phyloP scores from a whole-genome alignment of 2,329 filamentous ascomycete species.

The Cladophialophora yegresii region DNA sequence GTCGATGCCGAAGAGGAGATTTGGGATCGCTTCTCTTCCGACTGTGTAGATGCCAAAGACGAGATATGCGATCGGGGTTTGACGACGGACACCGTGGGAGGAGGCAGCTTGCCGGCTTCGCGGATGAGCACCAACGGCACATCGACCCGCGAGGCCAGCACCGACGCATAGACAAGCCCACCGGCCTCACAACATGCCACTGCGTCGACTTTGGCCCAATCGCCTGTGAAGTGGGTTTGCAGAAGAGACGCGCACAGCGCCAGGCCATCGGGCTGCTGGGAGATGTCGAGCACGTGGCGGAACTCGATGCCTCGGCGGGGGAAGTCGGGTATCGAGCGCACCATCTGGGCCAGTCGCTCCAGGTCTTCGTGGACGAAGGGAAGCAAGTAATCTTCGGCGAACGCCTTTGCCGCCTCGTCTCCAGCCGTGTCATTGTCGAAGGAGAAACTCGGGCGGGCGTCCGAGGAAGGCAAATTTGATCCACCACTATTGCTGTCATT shows the following conservation, averaged over 20 bases:
- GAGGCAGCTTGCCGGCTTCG: slow-evolving; percentile 60
- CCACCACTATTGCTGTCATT: slow-evolving; percentile 33
- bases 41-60: slow-evolving; percentile 38
- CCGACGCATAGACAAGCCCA: slow-evolving; percentile 58
- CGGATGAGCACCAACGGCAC: slow-evolving; percentile 56
- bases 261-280: slow-evolving; percentile 56
- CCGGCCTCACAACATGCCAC: slow-evolving; percentile 60
- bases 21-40: slow-evolving; percentile 50
- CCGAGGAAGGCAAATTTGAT: slow-evolving; percentile 35
- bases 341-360: slow-evolving; percentile 54
- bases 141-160: slow-evolving; percentile 49
- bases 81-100: slow-evolving; percentile 54
- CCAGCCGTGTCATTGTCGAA: slow-evolving; percentile 57
- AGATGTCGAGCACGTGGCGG: slow-evolving; percentile 60
- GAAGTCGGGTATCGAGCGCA: slow-evolving; percentile 53
- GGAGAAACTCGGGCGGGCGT: slow-evolving; percentile 48
- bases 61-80: slow-evolving; percentile 59
- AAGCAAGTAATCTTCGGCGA: slow-evolving; percentile 49
- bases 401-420: slow-evolving; percentile 43
- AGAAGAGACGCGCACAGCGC: slow-evolving; percentile 56
- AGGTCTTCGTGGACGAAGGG: slow-evolving; percentile 54
- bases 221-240: slow-evolving; percentile 47
- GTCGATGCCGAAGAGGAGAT: slow-evolving; percentile 51
- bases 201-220: slow-evolving; percentile 52
- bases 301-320: slow-evolving; percentile 57